Base-by-base conservation (phyloP, 345 rosid genomes). In the Moricandia moricandioides region DNA sequence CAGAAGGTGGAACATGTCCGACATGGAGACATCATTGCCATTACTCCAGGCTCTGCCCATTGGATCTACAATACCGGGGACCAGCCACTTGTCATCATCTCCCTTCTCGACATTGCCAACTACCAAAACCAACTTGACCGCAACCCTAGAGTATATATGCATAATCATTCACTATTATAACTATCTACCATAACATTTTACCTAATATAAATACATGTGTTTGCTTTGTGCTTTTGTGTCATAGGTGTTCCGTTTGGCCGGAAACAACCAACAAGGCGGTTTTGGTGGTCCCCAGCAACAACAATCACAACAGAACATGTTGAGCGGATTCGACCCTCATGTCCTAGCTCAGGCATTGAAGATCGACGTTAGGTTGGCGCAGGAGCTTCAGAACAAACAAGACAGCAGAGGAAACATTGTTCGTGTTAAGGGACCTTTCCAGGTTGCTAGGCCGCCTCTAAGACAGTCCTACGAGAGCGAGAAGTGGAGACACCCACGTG, bases 201-300 rank as follows among this genome's bases (percentile, higher is more conserved):
- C 64, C 21, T 49, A 49, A 59, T 6, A 45, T n/a, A 45, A 43
- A 35, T 35, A 8, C 7, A 35, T 31, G 16, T 27, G 24, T 8
- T 40, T 54, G 9, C 35, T 66, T n/a, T 70, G 9, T 49, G 5
- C 6, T 18, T 62, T 1, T 33, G 11, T 13, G 14, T 11, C 16
- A 89, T 71, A 91, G 96, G 78, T 33, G 39, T 93, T 89, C 87
- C 77, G 71, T 67, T 82, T 91, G 37, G 90, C 96, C 10, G 96
- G 97, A 3, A 74, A 49, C 51, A 88, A 91, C 86, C 89, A 78
- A 61, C 75, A 78, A 18, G 71, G 76, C 4, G 63, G 74, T 3
- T 66, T 56, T 33, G 66, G 85, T 10, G 73, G 79, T 21, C 69
- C 60, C 12, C 70, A 72, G 17, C 71, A 67, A 60, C 51, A 59